Evolutionary conservation across 2,329 filamentous ascomycete genomes (phyloP), one percentile per base, ranked within the genome.

Genomic region (Stenocarpella maydis): DNA sequence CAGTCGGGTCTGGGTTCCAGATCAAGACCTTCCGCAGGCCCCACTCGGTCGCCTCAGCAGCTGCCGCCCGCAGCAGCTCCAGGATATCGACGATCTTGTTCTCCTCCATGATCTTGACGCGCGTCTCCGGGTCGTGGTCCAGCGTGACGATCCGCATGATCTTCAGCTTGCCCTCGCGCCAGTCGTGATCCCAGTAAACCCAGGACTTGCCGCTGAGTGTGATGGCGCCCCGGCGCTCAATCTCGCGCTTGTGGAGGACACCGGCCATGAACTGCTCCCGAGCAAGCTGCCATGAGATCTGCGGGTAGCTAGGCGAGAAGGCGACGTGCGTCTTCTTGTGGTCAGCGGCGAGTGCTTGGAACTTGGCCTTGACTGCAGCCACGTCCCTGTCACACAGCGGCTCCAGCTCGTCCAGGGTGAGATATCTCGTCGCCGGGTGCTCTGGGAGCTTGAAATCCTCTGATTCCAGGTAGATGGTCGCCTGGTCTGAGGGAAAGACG

Each of bases 131-230:
- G 19, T 67, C 66, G 21, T 58, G 52, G 15, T 67, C 69, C 12
- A 69, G 68, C 52, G 54, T 65, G 14, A 76, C 73, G 34, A 78
- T 74, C 19, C 76, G 76, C 24, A 78, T 68, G 26, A 78, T 65
- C 26, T 77, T 76, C 47, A 78, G 76, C 69, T 76, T 75, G 69
- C 74, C 74, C 47, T 71, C 70, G 43, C 75, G 73, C 71, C 76
- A 79, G 71, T 82, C 78, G 69, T 79, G 79, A 45, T 75, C 72
- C 80, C 80, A 82, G 74, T 76, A 79, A 15, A 75, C 72, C 77
- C 76, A 80, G 4, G 74, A 75, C 39, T 72, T 69, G 8, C 73
- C 73, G 58, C 74, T 72, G 12, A 65, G 68, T 28, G 76, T 77
- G 31, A 74, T 73, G 50, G 77, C 78, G 43, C 76, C 71, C 24